phyloP scores from a whole-genome alignment of 2,329 filamentous ascomycete genomes.

The Pseudogymnoascus sp. region DNA sequence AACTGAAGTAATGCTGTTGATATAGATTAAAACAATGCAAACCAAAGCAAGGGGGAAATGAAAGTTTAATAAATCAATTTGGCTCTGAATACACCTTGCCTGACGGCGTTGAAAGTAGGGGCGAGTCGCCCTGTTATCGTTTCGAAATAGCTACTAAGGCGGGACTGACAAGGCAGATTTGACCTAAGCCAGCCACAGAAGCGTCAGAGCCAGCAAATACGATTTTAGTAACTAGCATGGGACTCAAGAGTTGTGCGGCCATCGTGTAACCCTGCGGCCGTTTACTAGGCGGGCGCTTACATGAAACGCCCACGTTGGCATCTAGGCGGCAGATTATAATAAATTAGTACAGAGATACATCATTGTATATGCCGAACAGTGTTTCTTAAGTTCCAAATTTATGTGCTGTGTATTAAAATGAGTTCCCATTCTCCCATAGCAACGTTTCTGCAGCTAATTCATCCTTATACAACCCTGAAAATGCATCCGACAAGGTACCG shows the following conservation, averaged over 20 bases:
- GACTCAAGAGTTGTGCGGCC: too few relatives aligned
- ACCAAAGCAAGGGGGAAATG: neutral
- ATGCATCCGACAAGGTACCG: neutral
- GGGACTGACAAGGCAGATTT: neutral
- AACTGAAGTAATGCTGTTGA: neutral
- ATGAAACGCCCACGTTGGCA: neutral
- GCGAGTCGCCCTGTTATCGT: neutral
- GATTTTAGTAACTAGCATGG: neutral
- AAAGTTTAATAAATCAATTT: neutral
- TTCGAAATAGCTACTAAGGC: neutral
- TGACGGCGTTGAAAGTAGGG: too few relatives aligned
- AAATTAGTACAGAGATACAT: too few relatives aligned
- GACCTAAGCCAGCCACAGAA: neutral
- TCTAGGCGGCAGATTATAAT: too few relatives aligned
- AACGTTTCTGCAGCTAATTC: neutral
- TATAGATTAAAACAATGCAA: neutral
- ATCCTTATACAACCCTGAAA: neutral
- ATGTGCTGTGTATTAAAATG: neutral
- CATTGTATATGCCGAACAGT: too few relatives aligned
- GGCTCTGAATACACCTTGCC: neutral
- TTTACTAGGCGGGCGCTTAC: neutral
- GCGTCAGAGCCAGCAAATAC: neutral
- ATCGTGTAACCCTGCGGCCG: neutral
- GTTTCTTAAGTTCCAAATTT: too few relatives aligned
- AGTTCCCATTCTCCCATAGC: neutral